Evolutionary conservation across 164 flowering plant species (phyloP).

Genomic region (Dillenia turbinata): DNA sequence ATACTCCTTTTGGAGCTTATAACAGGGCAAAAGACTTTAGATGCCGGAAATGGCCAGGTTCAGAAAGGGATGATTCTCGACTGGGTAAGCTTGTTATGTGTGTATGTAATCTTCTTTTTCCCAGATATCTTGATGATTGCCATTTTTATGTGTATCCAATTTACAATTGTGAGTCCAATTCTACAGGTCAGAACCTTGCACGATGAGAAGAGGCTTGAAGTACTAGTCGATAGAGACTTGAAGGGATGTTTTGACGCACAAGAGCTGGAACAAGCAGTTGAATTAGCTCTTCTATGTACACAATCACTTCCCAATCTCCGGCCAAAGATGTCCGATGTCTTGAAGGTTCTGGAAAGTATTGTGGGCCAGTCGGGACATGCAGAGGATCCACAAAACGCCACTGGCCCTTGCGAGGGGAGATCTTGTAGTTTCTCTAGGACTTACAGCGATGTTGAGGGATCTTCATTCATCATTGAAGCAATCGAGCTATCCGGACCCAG

Average conservation of each 20-base stretch:
- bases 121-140: not conserved
- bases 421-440: conserved; percentile 49
- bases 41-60: conserved; percentile 71
- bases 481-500: conserved; percentile 97
- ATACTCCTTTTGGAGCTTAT: conserved; percentile 87
- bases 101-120: not conserved
- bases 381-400: conserved; percentile 44
- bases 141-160: not conserved
- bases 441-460: conserved; percentile 51
- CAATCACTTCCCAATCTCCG: conserved; percentile 64
- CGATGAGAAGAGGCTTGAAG: conserved; percentile 65
- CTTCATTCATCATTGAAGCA: conserved; percentile 82
- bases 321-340: conserved; percentile 83
- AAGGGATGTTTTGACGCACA: conserved; percentile 45
- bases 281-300: conserved; percentile 67
- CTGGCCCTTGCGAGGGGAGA: conserved; percentile 23
- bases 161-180: not conserved
- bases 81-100: conserved; percentile 46
- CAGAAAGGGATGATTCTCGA: conserved; percentile 92
- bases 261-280: conserved; percentile 61
- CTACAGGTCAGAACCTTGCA: conserved; percentile 66
- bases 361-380: conserved; percentile 24
- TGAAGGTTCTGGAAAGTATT: conserved; percentile 64
- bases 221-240: conserved; percentile 69
- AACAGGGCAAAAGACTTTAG: conserved; percentile 80